These are phyloP conservation scores for Phallus indusiatus DNA, from an alignment of 768 basidiomycete genomes.

Conservation along the genomic window DNA sequence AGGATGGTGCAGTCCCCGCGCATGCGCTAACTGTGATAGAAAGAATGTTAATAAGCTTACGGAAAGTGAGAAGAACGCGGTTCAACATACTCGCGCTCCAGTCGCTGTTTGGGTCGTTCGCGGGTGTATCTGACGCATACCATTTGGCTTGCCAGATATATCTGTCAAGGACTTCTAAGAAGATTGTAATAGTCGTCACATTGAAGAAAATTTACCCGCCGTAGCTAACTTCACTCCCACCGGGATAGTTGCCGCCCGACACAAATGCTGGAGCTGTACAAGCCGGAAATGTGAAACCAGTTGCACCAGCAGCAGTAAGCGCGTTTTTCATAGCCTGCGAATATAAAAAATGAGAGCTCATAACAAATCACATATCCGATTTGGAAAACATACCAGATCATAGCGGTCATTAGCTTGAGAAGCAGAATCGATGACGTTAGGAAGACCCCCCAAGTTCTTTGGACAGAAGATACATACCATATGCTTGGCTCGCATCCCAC, in stretches of 20 bases:
- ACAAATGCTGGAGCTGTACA: conserved; percentile 45
- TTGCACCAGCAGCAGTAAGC: conserved; percentile 51
- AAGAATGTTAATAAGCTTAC: not conserved
- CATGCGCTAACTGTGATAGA: conserved; percentile 43
- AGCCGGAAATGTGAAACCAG: conserved; percentile 54
- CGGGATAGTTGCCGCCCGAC: conserved; percentile 40
- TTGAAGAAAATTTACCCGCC: conserved; percentile 33
- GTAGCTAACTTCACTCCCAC: conserved; percentile 43
- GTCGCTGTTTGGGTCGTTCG: conserved; percentile 40
- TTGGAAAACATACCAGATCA: conserved; percentile 25
- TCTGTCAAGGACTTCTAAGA: conserved; percentile 19
- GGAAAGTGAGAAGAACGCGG: not conserved
- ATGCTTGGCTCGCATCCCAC: conserved; percentile 38
- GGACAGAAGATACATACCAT: conserved; percentile 20
- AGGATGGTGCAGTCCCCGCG: not conserved
- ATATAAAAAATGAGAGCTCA: not conserved
- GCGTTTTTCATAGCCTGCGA: conserved; percentile 44
- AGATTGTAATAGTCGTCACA: not conserved
- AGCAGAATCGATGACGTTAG: not conserved
- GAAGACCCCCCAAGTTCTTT: not conserved
- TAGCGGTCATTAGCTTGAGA: conserved; percentile 45
- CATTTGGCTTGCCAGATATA: conserved; percentile 67
- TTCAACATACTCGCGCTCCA: conserved; percentile 51
- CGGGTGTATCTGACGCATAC: conserved; percentile 39
- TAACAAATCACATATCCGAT: not conserved